Percentiles rank a stretch among this genome's conserved stretches.
Conservation (phyloP, 2,329 filamentous ascomycete species). For the Rhynchosporium agropyri region DNA sequence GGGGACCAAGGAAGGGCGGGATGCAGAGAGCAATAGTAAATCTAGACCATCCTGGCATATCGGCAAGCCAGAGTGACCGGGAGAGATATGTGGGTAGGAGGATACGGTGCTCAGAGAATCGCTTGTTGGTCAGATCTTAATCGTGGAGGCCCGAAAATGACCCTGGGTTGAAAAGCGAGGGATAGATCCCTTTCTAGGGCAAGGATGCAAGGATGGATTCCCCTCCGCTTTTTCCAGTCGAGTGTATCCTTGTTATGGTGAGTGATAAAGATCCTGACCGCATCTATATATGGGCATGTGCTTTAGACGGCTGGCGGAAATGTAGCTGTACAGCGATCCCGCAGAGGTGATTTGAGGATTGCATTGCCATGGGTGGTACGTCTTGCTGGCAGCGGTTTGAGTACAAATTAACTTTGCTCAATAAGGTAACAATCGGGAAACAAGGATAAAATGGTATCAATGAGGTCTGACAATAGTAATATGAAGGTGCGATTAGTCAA, state of each 20-base stretch:
- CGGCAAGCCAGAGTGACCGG: conserved; percentile 1
- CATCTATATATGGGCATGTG: background rate
- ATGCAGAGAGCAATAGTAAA: background rate
- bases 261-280: background rate
- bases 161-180: background rate
- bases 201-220: conserved; percentile 2
- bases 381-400: background rate
- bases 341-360: conserved; percentile 8
- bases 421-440: background rate
- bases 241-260: background rate
- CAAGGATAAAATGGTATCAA: too few relatives aligned
- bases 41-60: conserved; percentile 7
- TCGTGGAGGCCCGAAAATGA: background rate
- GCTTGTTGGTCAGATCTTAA: conserved; percentile 1
- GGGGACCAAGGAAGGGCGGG: background rate
- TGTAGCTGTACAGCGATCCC: conserved; percentile 4
- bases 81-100: background rate
- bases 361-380: background rate
- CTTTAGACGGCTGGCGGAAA: background rate
- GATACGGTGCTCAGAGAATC: background rate
- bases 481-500: background rate
- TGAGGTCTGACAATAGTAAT: conserved; percentile 1
- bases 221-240: background rate
- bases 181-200: background rate
- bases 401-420: background rate